Evolutionary conservation across 148 eudicot genomes (phyloP).

Genomic region (Oxyria digyna): DNA sequence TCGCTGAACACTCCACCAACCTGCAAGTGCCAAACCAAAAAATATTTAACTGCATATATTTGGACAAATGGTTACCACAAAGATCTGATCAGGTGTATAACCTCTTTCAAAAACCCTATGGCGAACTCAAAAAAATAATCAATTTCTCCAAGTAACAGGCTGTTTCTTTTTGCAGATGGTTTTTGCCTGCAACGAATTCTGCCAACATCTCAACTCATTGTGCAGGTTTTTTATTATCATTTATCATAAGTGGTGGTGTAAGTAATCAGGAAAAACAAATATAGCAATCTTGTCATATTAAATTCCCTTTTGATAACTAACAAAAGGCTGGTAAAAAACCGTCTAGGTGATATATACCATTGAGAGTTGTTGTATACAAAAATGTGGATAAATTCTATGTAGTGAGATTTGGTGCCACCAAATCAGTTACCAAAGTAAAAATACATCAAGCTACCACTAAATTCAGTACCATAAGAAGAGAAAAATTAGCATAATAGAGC

Average conservation of each 20-base stretch:
- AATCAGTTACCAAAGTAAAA: not conserved
- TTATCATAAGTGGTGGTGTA: not conserved
- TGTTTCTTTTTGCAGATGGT: not conserved
- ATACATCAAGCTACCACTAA: not conserved
- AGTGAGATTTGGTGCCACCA: too few relatives aligned
- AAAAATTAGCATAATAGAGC: not conserved
- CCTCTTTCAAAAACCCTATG: not conserved
- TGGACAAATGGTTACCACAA: not conserved
- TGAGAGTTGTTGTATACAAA: too few relatives aligned
- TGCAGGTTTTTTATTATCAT: not conserved
- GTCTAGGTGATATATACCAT: too few relatives aligned
- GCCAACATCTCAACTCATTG: not conserved
- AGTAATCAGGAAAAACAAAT: not conserved
- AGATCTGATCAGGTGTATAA: not conserved
- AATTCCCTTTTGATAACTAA: not conserved
- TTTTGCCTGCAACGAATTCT: not conserved
- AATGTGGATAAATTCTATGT: too few relatives aligned
- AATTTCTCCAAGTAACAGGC: not conserved
- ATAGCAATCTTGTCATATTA: not conserved
- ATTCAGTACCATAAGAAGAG: not conserved
- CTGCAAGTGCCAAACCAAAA: constrained; percentile 28
- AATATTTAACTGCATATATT: not conserved
- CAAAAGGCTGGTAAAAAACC: too few relatives aligned
- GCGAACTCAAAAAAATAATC: not conserved
- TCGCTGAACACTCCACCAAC: constrained; percentile 70